Percentiles rank a stretch among this genome's conserved stretches.
Conservation (phyloP, 2,329 filamentous ascomycete species). For the Dryadomyces sulphureus region DNA sequence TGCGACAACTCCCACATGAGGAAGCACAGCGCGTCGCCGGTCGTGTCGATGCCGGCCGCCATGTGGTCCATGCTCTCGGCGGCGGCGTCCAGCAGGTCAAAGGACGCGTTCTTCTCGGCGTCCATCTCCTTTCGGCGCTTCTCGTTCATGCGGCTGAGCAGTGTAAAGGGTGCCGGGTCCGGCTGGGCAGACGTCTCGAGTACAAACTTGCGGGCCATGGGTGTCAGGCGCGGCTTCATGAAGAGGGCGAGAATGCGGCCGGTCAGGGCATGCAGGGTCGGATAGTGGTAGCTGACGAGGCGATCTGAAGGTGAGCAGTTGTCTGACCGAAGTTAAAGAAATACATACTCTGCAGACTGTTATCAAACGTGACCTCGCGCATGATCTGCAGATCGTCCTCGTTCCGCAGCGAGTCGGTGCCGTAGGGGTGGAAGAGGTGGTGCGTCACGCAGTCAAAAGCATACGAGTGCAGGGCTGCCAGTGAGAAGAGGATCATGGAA, state of each 20-base stretch:
- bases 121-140: slow-evolving; percentile 20
- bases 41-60: slow-evolving; percentile 59
- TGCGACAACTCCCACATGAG: slow-evolving; percentile 58
- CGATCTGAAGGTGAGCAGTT: slow-evolving; percentile 31
- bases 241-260: slow-evolving; percentile 28
- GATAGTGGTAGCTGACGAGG: slow-evolving; percentile 42
- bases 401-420: slow-evolving; percentile 42
- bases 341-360: slow-evolving; percentile 46
- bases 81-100: slow-evolving; percentile 40
- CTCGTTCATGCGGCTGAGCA: slow-evolving; percentile 42
- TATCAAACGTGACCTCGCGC: slow-evolving; percentile 52
- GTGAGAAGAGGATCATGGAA: background rate
- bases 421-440: slow-evolving; percentile 53
- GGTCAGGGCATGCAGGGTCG: slow-evolving; percentile 31
- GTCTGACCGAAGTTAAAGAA: slow-evolving; percentile 4
- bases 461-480: slow-evolving; percentile 43
- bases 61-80: slow-evolving; percentile 60
- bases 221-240: slow-evolving; percentile 39
- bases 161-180: slow-evolving; percentile 36
- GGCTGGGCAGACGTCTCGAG: slow-evolving; percentile 31
- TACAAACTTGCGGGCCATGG: slow-evolving; percentile 44
- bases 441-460: slow-evolving; percentile 56
- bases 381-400: slow-evolving; percentile 47
- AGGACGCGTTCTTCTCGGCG: slow-evolving; percentile 13
- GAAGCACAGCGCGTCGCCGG: slow-evolving; percentile 54